Evolutionary conservation across 2,329 filamentous ascomycete genomes (phyloP), one percentile per base, ranked within the genome.

Genomic region (Colletotrichum sp.): DNA sequence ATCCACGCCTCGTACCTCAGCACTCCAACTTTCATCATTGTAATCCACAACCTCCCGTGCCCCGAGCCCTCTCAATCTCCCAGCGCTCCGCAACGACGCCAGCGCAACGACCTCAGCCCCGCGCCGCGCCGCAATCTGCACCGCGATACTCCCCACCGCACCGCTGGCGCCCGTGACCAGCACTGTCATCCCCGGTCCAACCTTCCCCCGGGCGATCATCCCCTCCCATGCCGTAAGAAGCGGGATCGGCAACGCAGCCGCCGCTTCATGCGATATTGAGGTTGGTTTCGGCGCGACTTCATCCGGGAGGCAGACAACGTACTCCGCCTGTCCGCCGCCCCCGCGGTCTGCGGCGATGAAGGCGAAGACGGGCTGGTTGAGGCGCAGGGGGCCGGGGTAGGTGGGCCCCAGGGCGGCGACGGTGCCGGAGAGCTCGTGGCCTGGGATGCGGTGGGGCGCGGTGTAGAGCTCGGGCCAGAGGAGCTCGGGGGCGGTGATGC

Each of bases 341-440:
- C 74, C 74, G 6, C 77, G 72, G 18, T 79, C 69, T n/a, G 80
- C 75, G 13, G 73, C 57, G 6, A 82, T 78, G 79, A 83, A 81
- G n/a, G 78, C 80, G 66, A 79, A 82, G 6, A 84, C 81, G 10
- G 75, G 72, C 8, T 83, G 78, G 16, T 78, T 77, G 12, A 79
- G 24, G 0, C 21, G 10, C 5, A 78, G 24, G 2, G 75, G 18
- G 4, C 82, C 82, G 7, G 48, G 30, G 76, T 82, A 81, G 2
- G 58, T 52, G 1, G 81, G 77, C 0, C 81, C 81, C 3, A 85
- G 65, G 0, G 76, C 78, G 3, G 69, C 75, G n/a, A 85, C 72
- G 7, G 78, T 74, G 24, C 84, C 84, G 4, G 84, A 84, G 21
- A 85, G 73, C 30, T 85, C 84, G 58, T 84, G 83, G 0, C 84